phyloP scores from a whole-genome alignment of 2,329 filamentous ascomycete species.

The Didymosphaeria variabile region DNA sequence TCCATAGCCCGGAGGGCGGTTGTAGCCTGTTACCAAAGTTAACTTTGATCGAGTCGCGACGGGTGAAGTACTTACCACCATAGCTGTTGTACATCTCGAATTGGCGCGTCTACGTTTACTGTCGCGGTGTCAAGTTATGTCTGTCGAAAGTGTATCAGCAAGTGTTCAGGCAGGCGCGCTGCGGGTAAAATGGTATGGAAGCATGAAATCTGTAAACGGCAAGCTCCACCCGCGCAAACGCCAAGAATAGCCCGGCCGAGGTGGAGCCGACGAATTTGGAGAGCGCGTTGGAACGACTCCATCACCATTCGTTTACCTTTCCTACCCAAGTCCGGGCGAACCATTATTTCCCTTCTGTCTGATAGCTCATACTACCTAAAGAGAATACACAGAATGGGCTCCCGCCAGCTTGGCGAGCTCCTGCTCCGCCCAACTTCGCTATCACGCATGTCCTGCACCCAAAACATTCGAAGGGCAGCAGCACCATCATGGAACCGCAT shows the following conservation, averaged over 20 bases:
- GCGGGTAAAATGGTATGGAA: not conserved
- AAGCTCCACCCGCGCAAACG: slow-evolving; percentile 26
- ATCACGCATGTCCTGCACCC: slow-evolving; percentile 27
- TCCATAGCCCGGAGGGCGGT: slow-evolving; percentile 76
- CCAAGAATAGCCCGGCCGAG: slow-evolving; percentile 6
- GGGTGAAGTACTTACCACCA: slow-evolving; percentile 33
- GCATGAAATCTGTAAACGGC: slow-evolving; percentile 21
- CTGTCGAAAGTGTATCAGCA: not conserved
- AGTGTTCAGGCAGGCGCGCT: slow-evolving; percentile 1
- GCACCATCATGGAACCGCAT: slow-evolving; percentile 29
- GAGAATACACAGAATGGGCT: slow-evolving; percentile 32
- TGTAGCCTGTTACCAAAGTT: slow-evolving; percentile 68
- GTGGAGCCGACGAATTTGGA: slow-evolving; percentile 34
- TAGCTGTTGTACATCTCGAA: slow-evolving; percentile 49
- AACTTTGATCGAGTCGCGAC: slow-evolving; percentile 29
- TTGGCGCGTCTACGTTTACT: slow-evolving; percentile 10
- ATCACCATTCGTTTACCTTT: slow-evolving; percentile 3
- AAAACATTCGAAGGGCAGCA: slow-evolving; percentile 18
- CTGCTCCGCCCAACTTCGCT: slow-evolving; percentile 42
- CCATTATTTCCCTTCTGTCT: slow-evolving; percentile 2
- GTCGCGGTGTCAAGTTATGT: not conserved
- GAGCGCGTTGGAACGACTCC: slow-evolving; percentile 24
- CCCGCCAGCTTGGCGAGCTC: slow-evolving; percentile 42
- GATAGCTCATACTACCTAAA: not conserved
- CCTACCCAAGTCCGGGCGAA: slow-evolving; percentile 1